These are phyloP conservation scores for Botrytis fabae DNA, from an alignment of 2,329 filamentous ascomycete genomes.

Conservation along the genomic window DNA sequence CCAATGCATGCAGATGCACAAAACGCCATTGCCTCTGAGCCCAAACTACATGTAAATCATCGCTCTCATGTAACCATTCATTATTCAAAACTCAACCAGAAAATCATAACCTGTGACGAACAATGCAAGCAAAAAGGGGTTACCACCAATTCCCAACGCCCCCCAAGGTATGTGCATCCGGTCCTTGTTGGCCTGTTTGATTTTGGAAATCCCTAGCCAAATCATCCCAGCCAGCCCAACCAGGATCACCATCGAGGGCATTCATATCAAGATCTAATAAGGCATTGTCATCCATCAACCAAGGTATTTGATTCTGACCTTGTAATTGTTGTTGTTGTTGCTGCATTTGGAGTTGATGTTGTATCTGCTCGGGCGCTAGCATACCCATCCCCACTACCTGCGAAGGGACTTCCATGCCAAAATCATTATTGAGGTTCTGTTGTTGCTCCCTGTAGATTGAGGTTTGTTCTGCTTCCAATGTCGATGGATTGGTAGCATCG, in stretches of 20 bases:
- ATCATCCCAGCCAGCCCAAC: conserved; percentile 43
- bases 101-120: not conserved
- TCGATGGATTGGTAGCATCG: not conserved
- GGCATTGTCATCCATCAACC: conserved; percentile 36
- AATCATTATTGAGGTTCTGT: not conserved
- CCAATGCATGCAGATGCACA: not conserved
- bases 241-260: conserved; percentile 34
- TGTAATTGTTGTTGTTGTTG: conserved; percentile 27
- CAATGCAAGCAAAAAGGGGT: not conserved
- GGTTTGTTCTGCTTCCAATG: not conserved
- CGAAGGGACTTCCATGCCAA: conserved; percentile 26
- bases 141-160: conserved; percentile 39
- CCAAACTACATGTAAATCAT: not conserved
- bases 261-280: conserved; percentile 38
- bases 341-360: conserved; percentile 33
- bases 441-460: not conserved
- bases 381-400: conserved; percentile 34
- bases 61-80: not conserved
- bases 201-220: conserved; percentile 41
- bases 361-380: conserved; percentile 32
- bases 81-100: not conserved
- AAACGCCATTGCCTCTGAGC: conserved; percentile 1
- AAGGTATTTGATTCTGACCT: conserved; percentile 24
- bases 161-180: conserved; percentile 29
- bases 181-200: conserved; percentile 27